Evolutionary conservation across 495 filamentous ascomycete genomes (phyloP).

Genomic region (Ascodesmis nigricans): DNA sequence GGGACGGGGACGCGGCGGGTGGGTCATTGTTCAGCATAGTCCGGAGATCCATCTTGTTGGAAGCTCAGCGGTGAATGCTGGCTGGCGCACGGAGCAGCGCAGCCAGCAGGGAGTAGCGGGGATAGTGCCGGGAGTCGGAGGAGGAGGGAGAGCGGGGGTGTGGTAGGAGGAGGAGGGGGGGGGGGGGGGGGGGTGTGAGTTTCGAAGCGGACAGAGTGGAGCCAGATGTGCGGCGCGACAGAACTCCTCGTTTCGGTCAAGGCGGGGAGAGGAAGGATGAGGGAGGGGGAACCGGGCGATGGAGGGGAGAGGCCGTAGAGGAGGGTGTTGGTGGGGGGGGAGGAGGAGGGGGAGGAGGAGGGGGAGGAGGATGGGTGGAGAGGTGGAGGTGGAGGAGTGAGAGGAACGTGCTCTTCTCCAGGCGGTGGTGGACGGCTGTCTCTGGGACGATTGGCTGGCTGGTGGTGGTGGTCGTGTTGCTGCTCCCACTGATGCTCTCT

Average conservation of each 20-base stretch:
- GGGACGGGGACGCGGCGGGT: conserved; percentile 8
- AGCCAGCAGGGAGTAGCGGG: conserved; percentile 4
- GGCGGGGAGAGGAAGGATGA: too few species aligned
- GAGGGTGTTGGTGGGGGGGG: conserved; percentile 7
- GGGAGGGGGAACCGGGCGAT: too few species aligned
- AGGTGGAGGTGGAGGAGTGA: too few species aligned
- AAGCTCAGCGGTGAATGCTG: background rate
- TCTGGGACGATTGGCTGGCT: too few species aligned
- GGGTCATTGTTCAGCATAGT: conserved; percentile 16
- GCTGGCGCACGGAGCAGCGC: conserved; percentile 5
- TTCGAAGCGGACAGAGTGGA: background rate
- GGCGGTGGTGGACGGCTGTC: too few species aligned
- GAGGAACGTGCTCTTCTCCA: too few species aligned
- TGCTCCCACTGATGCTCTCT: too few species aligned
- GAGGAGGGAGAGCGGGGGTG: conserved; percentile 4
- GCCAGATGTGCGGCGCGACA: conserved; percentile 1
- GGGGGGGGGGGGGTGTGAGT: background rate
- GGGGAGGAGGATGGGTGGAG: too few species aligned
- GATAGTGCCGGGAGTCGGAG: conserved; percentile 6
- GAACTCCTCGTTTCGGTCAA: background rate
- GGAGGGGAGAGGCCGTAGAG: too few species aligned
- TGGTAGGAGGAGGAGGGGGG: background rate
- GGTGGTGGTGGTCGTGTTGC: too few species aligned
- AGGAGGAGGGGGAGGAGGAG: conserved; percentile 6
- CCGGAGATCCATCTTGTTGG: conserved; percentile 16